Evolutionary conservation across 345 rosid species (phyloP).

Genomic region (Chamaenerion angustifolium): DNA sequence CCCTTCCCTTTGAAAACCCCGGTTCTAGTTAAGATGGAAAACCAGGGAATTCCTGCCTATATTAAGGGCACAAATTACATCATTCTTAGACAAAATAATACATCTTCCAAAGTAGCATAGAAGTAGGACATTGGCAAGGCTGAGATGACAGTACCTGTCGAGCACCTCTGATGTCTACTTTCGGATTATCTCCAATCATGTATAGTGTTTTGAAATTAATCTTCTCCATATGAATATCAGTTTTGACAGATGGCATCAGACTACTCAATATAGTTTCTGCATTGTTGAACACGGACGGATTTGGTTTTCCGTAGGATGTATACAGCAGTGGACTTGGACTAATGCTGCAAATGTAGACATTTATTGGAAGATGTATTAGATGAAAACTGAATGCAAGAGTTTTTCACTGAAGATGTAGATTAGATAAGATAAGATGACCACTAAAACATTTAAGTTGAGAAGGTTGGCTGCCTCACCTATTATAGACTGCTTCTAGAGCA

Average conservation of each 20-base stretch:
- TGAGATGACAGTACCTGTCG: constrained; percentile 27
- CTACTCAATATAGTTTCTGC: constrained; percentile 46
- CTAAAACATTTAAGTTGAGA: neutral
- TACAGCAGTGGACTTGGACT: constrained; percentile 38
- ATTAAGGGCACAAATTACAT: neutral
- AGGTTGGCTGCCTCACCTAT: constrained; percentile 28
- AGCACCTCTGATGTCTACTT: constrained; percentile 65
- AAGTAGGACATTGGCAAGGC: neutral
- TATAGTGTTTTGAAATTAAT: constrained; percentile 41
- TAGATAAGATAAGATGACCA: no score
- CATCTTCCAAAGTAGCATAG: no score
- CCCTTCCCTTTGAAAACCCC: constrained; percentile 71
- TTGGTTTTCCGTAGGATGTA: constrained; percentile 70
- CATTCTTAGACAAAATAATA: no score
- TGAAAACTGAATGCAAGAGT: no score
- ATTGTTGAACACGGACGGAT: constrained; percentile 56
- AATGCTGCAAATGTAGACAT: constrained; percentile 22
- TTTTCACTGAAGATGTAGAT: no score
- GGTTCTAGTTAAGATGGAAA: constrained; percentile 77
- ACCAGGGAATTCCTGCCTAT: constrained; percentile 76
- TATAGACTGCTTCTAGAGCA: constrained; percentile 69
- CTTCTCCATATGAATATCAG: neutral
- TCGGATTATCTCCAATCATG: constrained; percentile 85
- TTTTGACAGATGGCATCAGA: constrained; percentile 20
- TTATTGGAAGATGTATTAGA: no score